Base-by-base conservation (phyloP, 2,329 filamentous ascomycete genomes). In the Penicillium sp. region DNA sequence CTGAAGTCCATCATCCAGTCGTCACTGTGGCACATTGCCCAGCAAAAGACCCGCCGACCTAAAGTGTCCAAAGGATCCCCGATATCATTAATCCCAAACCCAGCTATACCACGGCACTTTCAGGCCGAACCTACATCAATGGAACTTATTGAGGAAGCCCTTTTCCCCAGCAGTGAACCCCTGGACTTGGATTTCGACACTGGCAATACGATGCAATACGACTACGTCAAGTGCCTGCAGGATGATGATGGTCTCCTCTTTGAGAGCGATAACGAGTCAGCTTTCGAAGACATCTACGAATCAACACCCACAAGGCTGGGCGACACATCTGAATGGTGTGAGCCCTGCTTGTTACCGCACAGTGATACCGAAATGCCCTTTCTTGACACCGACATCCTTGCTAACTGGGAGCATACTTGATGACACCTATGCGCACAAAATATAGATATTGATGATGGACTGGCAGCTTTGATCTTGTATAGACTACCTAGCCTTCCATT, bases 21-120 rank as follows among this genome's bases (percentile, higher is more conserved):
- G 24, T 52, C 61, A 1, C 52, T 70, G 11, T 71, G 68, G 67
- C 46, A 44, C 18, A 58, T 59, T 23, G 62, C 65, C 18, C 66
- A 68, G 32, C 55, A 55, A 27, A 52, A 53, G 13, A 46, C 66
- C 14, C 53, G 52, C 31, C 57, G 46, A 6, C 34, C 49, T 2
- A 54, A 55, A 20, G 40, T 6, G 9, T 6, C 3, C 42, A 42
- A 18, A 18, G 8, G 14, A 18, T 11, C 8, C 14, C 8, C 6
- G 16, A 4, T 4, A 10, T 11, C 18, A 3, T 34, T 18, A 11
- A 11, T 8, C 14, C 8, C 31, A 20, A 34, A 13, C 3, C 26
- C 26, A 11, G 26, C 3, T 27, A 11, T 11, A 27, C 26, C 26
- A 10, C 9, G 4, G 9, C 26, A 13, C 10, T 27, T 4, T 11